Percentiles rank a stretch among this genome's conserved stretches.
Conservation (phyloP, 441 rosid genomes). For the Syzygium syzygioides region DNA sequence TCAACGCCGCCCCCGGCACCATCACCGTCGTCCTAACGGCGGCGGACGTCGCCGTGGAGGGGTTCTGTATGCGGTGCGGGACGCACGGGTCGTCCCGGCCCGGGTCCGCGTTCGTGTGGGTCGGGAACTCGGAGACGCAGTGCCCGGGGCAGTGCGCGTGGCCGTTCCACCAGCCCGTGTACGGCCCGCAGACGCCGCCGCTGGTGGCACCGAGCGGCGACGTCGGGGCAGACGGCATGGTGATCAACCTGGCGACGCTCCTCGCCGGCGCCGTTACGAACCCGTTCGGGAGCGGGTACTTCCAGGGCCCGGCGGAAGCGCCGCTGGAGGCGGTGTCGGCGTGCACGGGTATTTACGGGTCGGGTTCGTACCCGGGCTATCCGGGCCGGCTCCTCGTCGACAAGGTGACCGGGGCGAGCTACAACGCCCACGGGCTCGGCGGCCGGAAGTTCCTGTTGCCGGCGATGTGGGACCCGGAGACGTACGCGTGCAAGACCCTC, state of each 20-base stretch:
- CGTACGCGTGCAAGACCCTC: background rate
- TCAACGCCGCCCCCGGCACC: conserved; percentile 24
- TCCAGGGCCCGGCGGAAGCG: background rate
- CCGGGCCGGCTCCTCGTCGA: background rate
- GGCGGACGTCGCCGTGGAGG: conserved; percentile 3
- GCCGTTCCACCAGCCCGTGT: background rate
- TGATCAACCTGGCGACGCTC: conserved; percentile 5
- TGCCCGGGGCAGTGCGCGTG: conserved; percentile 7
- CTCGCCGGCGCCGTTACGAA: background rate
- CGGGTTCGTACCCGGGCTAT: conserved; percentile 2
- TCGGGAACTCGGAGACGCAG: conserved; percentile 2
- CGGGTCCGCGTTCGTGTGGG: conserved; percentile 1
- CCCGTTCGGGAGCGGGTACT: conserved; percentile 4
- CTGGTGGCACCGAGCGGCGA: conserved; percentile 9
- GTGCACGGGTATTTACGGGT: conserved; percentile 1
- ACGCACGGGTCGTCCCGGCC: background rate
- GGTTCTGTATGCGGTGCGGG: conserved; percentile 5
- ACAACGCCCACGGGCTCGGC: background rate
- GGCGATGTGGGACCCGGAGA: conserved; percentile 3
- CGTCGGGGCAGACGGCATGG: conserved; percentile 2
- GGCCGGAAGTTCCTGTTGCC: conserved; percentile 2
- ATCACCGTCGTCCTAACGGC: conserved; percentile 30
- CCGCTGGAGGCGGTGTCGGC: conserved; percentile 7
- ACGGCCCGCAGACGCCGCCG: conserved; percentile 1
- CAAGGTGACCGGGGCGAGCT: background rate